phyloP scores from a whole-genome alignment of 2,329 filamentous ascomycete species.

The Chaetomiaceae sp. region DNA sequence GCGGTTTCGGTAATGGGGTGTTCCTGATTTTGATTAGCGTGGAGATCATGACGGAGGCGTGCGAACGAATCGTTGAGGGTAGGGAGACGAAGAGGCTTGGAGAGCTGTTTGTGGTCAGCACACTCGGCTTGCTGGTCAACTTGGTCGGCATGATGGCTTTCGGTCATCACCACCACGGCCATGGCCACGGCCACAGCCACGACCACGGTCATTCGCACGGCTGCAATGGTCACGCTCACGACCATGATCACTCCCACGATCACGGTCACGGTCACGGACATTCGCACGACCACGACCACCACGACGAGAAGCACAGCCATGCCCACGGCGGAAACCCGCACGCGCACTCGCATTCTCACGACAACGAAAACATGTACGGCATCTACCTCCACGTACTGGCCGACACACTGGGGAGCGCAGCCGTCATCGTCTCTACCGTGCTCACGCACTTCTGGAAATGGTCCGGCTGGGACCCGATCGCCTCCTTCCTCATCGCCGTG shows the following conservation, averaged over 20 bases:
- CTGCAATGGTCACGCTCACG: conserved; percentile 23
- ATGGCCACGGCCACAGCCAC: conserved; percentile 37
- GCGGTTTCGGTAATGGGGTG: conserved; percentile 93
- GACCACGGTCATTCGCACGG: conserved; percentile 33
- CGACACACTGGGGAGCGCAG: conserved; percentile 88
- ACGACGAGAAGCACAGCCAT: conserved; percentile 8
- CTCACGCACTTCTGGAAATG: conserved; percentile 83
- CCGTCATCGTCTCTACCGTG: conserved; percentile 86
- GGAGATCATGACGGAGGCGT: conserved; percentile 92
- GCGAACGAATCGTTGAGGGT: conserved; percentile 79
- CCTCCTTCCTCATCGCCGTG: conserved; percentile 86
- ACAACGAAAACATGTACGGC: conserved; percentile 96
- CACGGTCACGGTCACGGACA: conserved; percentile 32
- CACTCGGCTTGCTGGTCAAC: conserved; percentile 81
- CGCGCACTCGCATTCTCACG: conserved; percentile 49
- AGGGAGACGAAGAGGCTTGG: conserved; percentile 75
- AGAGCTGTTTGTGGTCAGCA: conserved; percentile 84
- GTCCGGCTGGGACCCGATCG: conserved; percentile 90
- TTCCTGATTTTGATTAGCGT: conserved; percentile 93
- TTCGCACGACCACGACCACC: conserved; percentile 29
- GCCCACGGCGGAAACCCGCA: conserved; percentile 27
- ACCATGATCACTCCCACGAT: conserved; percentile 14
- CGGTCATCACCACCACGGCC: conserved; percentile 58
- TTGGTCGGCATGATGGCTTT: conserved; percentile 87
- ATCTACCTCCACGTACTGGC: conserved; percentile 95